Conservation (phyloP, 2,329 filamentous ascomycete genomes). For the Whalleya microplaca region DNA sequence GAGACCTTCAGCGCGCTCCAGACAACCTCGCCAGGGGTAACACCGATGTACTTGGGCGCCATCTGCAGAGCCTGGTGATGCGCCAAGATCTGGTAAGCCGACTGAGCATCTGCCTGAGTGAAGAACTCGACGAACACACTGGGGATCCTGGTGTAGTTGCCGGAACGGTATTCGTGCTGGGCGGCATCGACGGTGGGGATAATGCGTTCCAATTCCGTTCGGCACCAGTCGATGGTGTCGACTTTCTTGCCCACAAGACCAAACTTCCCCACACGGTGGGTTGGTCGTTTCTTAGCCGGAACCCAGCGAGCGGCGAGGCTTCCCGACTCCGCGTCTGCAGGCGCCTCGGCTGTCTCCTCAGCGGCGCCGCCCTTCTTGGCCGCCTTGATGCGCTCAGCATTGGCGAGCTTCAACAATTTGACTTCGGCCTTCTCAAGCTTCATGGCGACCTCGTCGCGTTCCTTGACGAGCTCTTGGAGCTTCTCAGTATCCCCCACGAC, state of each 20-base stretch:
- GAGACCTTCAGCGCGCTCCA: constrained; percentile 84
- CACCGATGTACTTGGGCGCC: constrained; percentile 81
- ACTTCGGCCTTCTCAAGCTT: constrained; percentile 87
- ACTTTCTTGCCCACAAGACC: constrained; percentile 82
- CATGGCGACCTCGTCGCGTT: constrained; percentile 79
- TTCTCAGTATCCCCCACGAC: constrained; percentile 77
- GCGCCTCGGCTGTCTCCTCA: constrained; percentile 50
- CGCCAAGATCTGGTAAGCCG: constrained; percentile 82
- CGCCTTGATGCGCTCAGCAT: constrained; percentile 70
- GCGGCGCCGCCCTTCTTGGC: constrained; percentile 60
- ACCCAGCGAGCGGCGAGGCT: constrained; percentile 76
- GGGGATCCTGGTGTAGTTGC: constrained; percentile 67
- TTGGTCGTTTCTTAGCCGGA: constrained; percentile 72
- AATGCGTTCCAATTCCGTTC: constrained; percentile 75
- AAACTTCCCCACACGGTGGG: constrained; percentile 71
- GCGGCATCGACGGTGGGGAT: constrained; percentile 71
- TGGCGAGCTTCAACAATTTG: constrained; percentile 79
- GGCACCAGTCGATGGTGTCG: constrained; percentile 91
- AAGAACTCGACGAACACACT: constrained; percentile 92
- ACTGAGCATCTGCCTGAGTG: constrained; percentile 80
- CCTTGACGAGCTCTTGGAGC: constrained; percentile 78
- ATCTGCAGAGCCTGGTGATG: constrained; percentile 89
- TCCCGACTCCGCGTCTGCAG: constrained; percentile 68
- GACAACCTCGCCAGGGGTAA: constrained; percentile 81
- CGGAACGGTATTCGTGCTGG: constrained; percentile 68